These are phyloP conservation scores for Dactylella cylindrospora DNA, from an alignment of 2,329 filamentous ascomycete genomes.

Conservation along the genomic window DNA sequence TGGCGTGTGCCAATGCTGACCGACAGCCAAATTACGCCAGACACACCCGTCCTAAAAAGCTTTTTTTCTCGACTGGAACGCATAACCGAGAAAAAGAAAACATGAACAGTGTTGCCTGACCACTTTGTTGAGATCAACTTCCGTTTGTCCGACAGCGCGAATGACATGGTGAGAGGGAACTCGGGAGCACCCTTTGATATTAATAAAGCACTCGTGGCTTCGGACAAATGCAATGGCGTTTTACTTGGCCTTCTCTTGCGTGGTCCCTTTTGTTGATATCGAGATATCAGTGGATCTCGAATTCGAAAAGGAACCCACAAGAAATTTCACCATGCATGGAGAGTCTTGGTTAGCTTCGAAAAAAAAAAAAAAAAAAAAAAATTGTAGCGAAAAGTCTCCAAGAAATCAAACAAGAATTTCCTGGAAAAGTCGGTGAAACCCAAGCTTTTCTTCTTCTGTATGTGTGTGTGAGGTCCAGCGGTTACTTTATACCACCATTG, in stretches of 20 bases:
- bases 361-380: conserved; percentile 1
- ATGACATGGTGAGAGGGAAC: conserved; percentile 22
- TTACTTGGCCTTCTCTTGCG: no score
- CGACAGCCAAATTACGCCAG: conserved; percentile 42
- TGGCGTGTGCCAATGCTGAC: conserved; percentile 43
- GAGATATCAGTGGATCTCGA: conserved; percentile 24
- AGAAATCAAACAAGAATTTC: conserved; percentile 3
- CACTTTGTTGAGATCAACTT: conserved; percentile 26
- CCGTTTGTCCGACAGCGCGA: conserved; percentile 31
- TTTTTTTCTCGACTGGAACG: conserved; percentile 28
- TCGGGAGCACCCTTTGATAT: conserved; percentile 34
- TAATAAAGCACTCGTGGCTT: conserved; percentile 36
- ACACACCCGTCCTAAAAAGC: no score
- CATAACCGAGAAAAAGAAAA: conserved; percentile 43
- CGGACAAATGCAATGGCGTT: conserved; percentile 37
- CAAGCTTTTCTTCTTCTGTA: conserved; percentile 20
- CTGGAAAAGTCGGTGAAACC: conserved; percentile 11
- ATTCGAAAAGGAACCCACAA: no score
- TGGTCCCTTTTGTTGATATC: no score
- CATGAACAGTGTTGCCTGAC: conserved; percentile 5
- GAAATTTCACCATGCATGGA: conserved; percentile 1
- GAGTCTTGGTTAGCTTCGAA: neutral
- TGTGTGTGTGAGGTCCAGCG: conserved; percentile 27
- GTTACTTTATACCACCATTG: conserved; percentile 42
- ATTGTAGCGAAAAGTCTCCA: conserved; percentile 3